These are phyloP conservation scores for Coemansia sp. DNA, from an alignment of 192 early-diverging fungal genomes.

Conservation along the genomic window DNA sequence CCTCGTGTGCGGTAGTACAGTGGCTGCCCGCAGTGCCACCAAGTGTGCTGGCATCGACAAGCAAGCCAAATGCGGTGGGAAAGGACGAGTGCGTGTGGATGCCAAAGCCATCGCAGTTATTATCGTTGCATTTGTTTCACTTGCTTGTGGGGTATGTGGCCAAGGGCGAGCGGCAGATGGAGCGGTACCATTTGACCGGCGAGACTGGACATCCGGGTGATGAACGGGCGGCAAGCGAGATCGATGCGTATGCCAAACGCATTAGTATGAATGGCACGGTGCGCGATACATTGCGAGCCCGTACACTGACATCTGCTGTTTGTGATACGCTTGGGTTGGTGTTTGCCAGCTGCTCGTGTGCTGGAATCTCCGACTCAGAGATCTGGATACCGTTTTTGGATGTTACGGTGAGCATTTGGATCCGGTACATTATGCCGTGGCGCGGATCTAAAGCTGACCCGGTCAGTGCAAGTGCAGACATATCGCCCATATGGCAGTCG, in stretches of 20 bases:
- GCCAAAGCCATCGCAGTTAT: slow-evolving; percentile 26
- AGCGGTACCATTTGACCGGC: slow-evolving; percentile 33
- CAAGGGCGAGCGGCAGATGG: slow-evolving; percentile 45
- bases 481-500: slow-evolving; percentile 36
- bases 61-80: neutral
- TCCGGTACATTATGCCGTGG: slow-evolving; percentile 48
- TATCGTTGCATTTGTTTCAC: slow-evolving; percentile 34
- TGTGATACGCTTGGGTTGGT: slow-evolving; percentile 26
- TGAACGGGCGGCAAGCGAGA: neutral
- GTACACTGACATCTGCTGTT: slow-evolving; percentile 13
- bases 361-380: slow-evolving; percentile 24
- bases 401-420: slow-evolving; percentile 29
- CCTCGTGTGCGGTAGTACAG: slow-evolving; percentile 18
- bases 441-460: slow-evolving; percentile 13
- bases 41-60: slow-evolving; percentile 11
- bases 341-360: slow-evolving; percentile 17
- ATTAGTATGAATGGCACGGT: slow-evolving; percentile 37
- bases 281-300: slow-evolving; percentile 26
- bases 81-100: slow-evolving; percentile 29
- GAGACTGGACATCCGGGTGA: neutral
- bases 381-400: slow-evolving; percentile 41
- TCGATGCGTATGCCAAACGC: slow-evolving; percentile 24
- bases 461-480: neutral
- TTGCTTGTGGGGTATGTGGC: slow-evolving; percentile 26
- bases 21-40: slow-evolving; percentile 35